These are phyloP conservation scores for Barnettozyma botsteinii DNA, from an alignment of 805 yeast species.

Conservation along the genomic window DNA sequence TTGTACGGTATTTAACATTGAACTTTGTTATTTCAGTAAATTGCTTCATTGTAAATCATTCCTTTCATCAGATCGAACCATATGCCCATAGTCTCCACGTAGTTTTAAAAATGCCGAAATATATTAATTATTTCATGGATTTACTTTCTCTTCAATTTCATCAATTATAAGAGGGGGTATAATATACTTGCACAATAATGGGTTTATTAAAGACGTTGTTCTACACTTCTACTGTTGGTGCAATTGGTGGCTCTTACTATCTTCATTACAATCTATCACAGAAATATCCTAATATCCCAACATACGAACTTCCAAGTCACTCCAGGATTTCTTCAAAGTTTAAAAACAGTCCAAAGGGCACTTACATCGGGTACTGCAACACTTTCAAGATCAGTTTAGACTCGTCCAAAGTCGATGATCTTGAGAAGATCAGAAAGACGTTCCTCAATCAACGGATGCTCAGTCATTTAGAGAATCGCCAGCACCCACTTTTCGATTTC, in stretches of 20 bases:
- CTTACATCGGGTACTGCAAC: constrained; percentile 19
- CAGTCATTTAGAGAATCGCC: neutral
- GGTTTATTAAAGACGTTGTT: constrained; percentile 11
- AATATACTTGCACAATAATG: no score
- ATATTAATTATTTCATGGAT: no score
- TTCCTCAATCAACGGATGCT: constrained; percentile 1
- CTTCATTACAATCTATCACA: constrained; percentile 14
- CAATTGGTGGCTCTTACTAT: constrained; percentile 14
- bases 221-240: constrained; percentile 8
- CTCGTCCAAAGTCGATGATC: neutral
- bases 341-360: constrained; percentile 4
- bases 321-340: constrained; percentile 11
- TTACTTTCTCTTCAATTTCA: no score
- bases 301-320: constrained; percentile 15
- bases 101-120: no score
- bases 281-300: constrained; percentile 17
- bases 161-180: no score
- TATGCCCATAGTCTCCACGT: no score
- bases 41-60: no score
- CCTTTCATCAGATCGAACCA: no score
- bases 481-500: neutral
- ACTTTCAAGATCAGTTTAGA: constrained; percentile 14
- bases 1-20: no score
- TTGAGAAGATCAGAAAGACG: neutral
- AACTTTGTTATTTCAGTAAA: no score